These are phyloP conservation scores for Parathielavia appendiculata DNA, from an alignment of 495 filamentous ascomycete genomes.

Conservation along the genomic window DNA sequence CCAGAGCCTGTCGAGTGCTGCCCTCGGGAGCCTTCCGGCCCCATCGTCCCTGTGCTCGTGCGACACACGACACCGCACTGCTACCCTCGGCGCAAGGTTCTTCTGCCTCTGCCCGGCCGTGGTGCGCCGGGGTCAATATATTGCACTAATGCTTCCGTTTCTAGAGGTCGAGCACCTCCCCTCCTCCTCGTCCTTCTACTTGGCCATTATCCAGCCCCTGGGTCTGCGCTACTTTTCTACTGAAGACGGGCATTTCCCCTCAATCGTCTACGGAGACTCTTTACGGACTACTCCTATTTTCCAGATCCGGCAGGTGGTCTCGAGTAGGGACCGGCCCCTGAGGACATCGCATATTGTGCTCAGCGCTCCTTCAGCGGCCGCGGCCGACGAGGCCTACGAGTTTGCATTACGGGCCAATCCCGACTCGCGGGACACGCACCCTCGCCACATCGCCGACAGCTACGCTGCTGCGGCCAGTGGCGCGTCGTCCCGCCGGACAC, in stretches of 20 bases:
- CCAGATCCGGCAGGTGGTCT: conserved; percentile 33
- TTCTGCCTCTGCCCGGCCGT: conserved; percentile 18
- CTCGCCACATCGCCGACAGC: conserved; percentile 21
- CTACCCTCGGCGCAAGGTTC: conserved; percentile 14
- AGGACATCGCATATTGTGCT: conserved; percentile 38
- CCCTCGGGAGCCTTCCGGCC: conserved; percentile 1
- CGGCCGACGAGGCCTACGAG: conserved; percentile 41
- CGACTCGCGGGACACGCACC: conserved; percentile 19
- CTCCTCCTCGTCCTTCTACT: conserved; percentile 73
- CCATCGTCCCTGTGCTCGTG: conserved; percentile 5
- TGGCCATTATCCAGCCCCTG: conserved; percentile 67
- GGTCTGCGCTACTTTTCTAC: conserved; percentile 62
- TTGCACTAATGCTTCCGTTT: conserved; percentile 36
- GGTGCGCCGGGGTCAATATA: conserved; percentile 25
- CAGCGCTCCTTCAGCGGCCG: conserved; percentile 37
- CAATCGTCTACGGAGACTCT: conserved; percentile 30
- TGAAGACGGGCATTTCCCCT: conserved; percentile 34
- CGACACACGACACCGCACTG: conserved; percentile 9
- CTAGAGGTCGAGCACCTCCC: conserved; percentile 68
- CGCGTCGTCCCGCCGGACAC: conserved; percentile 19
- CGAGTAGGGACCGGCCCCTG: conserved; percentile 26
- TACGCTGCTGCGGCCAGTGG: conserved; percentile 16
- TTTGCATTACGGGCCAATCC: conserved; percentile 40
- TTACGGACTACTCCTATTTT: conserved; percentile 32
- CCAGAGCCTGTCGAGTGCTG: conserved; percentile 7